Base-by-base conservation (phyloP, 2,329 filamentous ascomycete genomes). In the Aspergillus melleus region DNA sequence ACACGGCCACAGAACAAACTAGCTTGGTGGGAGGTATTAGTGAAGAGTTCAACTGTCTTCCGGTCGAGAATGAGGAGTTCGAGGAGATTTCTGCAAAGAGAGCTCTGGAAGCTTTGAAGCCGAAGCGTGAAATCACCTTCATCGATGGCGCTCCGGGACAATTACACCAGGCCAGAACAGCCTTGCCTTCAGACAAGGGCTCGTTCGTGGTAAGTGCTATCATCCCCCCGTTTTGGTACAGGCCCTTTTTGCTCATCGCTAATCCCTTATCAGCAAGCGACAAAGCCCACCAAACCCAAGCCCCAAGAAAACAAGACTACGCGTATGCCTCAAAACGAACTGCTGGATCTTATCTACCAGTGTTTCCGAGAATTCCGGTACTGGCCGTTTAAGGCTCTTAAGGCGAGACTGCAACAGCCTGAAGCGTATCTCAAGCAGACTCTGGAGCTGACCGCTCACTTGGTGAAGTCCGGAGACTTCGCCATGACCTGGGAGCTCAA, bases 341-440 rank as follows among this genome's bases (percentile, higher is more conserved):
- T 99, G 63, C 80, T 96, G 77, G 93, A 97, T 78, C 84, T 86
- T 64, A 88, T 99, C 62, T 92, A 94, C 80, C 80, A 84, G 52
- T 90, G 88, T 72, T 99, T 97, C 86, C 86, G 88, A 58, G 82
- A 90, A 70, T 96, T 90, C 82, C 88, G 89, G 68, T 98, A 95
- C 77, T 99, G 94, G 93, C 88, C 90, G n/a, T 90, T 98, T 83
- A 93, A 91, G 72, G 86, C 90, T 5, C 85, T 99, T 67, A 91
- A 92, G 64, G 83, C 87, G 54, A 81, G 84, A 61, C 85, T 96
- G 44, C 86, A 88, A 61, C 95, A 99, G 77, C 95, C 95, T 1
- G 95, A 98, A 74, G 88, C 90, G n/a, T 98, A 93, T 75, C 85
- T 99, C 62, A 92, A 94, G 57, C 87, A 95, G 72, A 89, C 88